Conservation (phyloP, 2,329 filamentous ascomycete genomes). For the Colletotrichum somersetense region DNA sequence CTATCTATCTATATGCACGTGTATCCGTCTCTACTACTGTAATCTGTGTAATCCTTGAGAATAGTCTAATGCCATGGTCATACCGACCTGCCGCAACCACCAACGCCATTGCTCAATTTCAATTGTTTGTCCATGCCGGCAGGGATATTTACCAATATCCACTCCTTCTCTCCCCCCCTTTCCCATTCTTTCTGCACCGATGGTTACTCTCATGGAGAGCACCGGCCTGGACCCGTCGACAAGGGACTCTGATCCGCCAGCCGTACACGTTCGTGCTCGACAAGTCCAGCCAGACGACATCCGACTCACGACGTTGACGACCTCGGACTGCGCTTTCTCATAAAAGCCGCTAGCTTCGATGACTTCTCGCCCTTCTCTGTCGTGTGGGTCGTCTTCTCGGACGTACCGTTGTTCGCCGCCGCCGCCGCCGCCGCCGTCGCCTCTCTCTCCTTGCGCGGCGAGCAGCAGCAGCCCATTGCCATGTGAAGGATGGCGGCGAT, state of each 20-base stretch:
- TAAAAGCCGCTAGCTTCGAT: conserved; percentile 38
- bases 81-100: conserved; percentile 25
- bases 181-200: too few relatives aligned
- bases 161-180: neutral
- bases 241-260: neutral
- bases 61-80: conserved; percentile 27
- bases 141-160: neutral
- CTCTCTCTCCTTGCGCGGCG: conserved; percentile 28
- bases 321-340: conserved; percentile 41
- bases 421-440: conserved; percentile 20
- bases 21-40: conserved; percentile 1
- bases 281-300: neutral
- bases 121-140: conserved; percentile 7
- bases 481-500: conserved; percentile 81
- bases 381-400: conserved; percentile 34
- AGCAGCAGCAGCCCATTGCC: conserved; percentile 82
- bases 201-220: neutral
- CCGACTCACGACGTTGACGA: conserved; percentile 26
- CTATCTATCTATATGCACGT: neutral
- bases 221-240: neutral
- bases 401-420: conserved; percentile 8
- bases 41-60: neutral
- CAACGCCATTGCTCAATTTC: conserved; percentile 37
- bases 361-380: conserved; percentile 31
- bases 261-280: neutral